Base-by-base conservation (phyloP, 768 basidiomycete genomes). In the Panaeolus papilionaceus region DNA sequence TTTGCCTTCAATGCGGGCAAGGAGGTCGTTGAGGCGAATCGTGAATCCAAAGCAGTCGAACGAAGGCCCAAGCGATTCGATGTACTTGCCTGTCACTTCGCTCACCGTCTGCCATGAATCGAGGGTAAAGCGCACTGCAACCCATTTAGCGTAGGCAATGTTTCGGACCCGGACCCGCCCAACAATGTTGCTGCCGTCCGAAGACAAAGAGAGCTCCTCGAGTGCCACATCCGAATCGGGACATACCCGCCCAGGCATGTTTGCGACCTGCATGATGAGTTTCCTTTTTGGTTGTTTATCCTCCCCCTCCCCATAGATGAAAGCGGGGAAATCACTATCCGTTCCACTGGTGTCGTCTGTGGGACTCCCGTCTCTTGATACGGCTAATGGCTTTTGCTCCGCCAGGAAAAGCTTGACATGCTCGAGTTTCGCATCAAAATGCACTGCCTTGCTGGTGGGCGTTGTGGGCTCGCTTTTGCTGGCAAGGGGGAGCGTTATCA, bases 91-190 rank as follows among this genome's bases (percentile, higher is more conserved):
- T 0, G 90, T 87, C 67, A 98, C 93, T 78, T 99, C 97, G 77
- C 91, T 93, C 67, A 94, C 96, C 61, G 97, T 99, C 78, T 95
- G 94, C 97, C 97, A 99, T 71, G 83, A 85, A 76, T 99, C 97
- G 72, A 96, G 86, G 1, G 97, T 98, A 78, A 98, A 99, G 37
- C 97, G 88, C 28, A 95, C 88, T 8, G 89, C 92, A 64, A 99
- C 85, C 83, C 88, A 87, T 80, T 98, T 99, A 73, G 92, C 84
- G 79, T 89, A 99, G 7, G 94, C 88, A 62, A 98, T 75, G 76
- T 99, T 98, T 72, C 89, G 86, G 67, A 97, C 93, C 61, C 89
- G 87, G 51, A 95, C 85, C 45, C 82, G 82, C 28, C 97, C 97
- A n/a, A 84, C 77, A 63, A 98, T 84, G 65, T 81, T 83, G 39